A percentile compares a stretch with the other conserved stretches of the same genome.
These are phyloP conservation scores for Cyberlindnera japonica DNA, from an alignment of 805 yeast genomes.

Conservation along the genomic window DNA sequence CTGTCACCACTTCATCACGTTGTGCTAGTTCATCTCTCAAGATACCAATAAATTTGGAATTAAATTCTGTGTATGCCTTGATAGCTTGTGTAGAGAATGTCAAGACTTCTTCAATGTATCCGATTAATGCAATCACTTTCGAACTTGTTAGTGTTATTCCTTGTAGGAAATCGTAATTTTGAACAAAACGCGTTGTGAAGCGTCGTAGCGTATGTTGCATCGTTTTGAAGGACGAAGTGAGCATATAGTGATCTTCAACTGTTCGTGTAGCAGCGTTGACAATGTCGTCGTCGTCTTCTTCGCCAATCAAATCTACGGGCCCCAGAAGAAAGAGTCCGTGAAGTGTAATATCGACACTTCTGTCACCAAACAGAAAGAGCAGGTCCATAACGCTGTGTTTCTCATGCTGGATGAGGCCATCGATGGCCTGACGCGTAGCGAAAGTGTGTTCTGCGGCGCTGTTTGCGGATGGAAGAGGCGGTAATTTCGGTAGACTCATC, in stretches of 20 bases:
- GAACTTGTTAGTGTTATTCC: conserved; percentile 19
- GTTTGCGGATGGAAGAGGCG: conserved; percentile 27
- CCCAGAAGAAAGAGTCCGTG: conserved; percentile 34
- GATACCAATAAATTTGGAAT: conserved; percentile 32
- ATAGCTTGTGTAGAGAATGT: conserved; percentile 29
- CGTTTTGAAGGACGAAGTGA: conserved; percentile 22
- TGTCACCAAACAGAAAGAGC: conserved; percentile 25
- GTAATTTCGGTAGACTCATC: conserved; percentile 35
- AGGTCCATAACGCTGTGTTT: conserved; percentile 24
- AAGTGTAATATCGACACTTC: conserved; percentile 28
- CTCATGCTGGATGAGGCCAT: conserved; percentile 25
- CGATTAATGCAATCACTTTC: conserved; percentile 26
- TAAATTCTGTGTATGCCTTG: conserved; percentile 37
- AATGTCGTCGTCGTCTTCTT: conserved; percentile 18
- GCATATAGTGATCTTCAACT: conserved; percentile 16
- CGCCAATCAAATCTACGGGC: conserved; percentile 10
- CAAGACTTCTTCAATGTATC: conserved; percentile 33
- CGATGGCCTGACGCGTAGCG: conserved; percentile 29
- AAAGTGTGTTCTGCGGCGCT: conserved; percentile 15
- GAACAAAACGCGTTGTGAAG: conserved; percentile 12
- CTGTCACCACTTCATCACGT: conserved; percentile 30
- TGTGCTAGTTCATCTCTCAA: conserved; percentile 33
- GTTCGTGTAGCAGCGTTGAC: conserved; percentile 11
- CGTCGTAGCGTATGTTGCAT: conserved; percentile 20
- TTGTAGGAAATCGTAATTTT: conserved; percentile 14